Conservation (phyloP, 2,329 filamentous ascomycete species). For the Monosporascus sp. region DNA sequence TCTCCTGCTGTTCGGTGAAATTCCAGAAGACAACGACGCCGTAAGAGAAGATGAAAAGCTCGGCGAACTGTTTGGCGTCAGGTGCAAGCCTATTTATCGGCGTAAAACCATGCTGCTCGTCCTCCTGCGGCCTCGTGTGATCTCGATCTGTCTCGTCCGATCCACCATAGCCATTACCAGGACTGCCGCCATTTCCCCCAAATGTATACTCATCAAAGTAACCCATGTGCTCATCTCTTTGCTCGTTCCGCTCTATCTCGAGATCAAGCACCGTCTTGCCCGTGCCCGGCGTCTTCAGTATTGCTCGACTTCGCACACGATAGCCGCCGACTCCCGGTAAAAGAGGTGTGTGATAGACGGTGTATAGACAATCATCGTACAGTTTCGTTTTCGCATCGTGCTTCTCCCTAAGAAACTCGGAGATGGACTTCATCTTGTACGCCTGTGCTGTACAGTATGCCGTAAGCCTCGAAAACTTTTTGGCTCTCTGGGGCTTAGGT, state of each 20-base stretch:
- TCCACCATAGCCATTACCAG: slow-evolving; percentile 14
- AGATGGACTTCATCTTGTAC: slow-evolving; percentile 84
- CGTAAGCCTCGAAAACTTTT: slow-evolving; percentile 84
- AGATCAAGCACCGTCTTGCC: slow-evolving; percentile 90
- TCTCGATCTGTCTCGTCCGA: slow-evolving; percentile 16
- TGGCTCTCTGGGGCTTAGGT: slow-evolving; percentile 79
- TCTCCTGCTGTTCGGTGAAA: slow-evolving; percentile 92
- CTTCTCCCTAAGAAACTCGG: slow-evolving; percentile 79
- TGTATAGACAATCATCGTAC: slow-evolving; percentile 96
- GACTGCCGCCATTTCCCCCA: slow-evolving; percentile 32
- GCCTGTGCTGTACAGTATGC: slow-evolving; percentile 95
- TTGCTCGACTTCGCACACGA: slow-evolving; percentile 81
- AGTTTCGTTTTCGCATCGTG: slow-evolving; percentile 92
- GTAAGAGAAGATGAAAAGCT: slow-evolving; percentile 97
- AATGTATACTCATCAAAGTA: slow-evolving; percentile 76
- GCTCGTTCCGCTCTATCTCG: slow-evolving; percentile 92
- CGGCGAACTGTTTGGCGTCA: slow-evolving; percentile 75
- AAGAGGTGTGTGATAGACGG: slow-evolving; percentile 87
- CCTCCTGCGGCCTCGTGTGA: slow-evolving; percentile 23
- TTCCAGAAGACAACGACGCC: slow-evolving; percentile 99
- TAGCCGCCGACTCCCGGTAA: slow-evolving; percentile 83
- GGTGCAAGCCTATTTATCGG: slow-evolving; percentile 58
- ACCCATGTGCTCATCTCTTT: slow-evolving; percentile 82
- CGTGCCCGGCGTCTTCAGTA: slow-evolving; percentile 81
- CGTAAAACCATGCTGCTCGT: slow-evolving; percentile 36